Conservation (phyloP, 805 yeast species). For the Kodamaea fukazawae region DNA sequence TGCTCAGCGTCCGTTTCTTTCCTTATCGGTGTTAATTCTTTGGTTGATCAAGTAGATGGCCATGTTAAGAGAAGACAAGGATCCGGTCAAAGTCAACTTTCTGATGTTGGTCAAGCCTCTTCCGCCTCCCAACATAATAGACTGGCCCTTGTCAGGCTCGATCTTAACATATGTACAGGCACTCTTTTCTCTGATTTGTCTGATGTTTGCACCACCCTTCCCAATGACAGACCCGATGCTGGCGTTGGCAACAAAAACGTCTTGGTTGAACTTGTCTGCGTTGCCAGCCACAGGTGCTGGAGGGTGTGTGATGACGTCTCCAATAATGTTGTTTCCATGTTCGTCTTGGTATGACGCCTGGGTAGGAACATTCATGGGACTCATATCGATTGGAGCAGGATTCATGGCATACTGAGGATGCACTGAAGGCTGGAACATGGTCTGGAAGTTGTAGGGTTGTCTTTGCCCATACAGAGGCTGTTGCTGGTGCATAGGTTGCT, state of each 20-base stretch:
- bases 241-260: constrained; percentile 69
- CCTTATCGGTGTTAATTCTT: constrained; percentile 65
- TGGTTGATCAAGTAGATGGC: constrained; percentile 72
- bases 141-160: constrained; percentile 56
- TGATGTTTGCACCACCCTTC: constrained; percentile 78
- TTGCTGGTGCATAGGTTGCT: constrained; percentile 16
- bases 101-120: constrained; percentile 47
- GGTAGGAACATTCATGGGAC: constrained; percentile 21
- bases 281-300: constrained; percentile 32
- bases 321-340: constrained; percentile 42
- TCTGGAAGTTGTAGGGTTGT: constrained; percentile 35
- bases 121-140: constrained; percentile 44
- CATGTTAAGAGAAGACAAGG: constrained; percentile 63
- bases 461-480: constrained; percentile 11
- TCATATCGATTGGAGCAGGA: constrained; percentile 12
- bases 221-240: constrained; percentile 86
- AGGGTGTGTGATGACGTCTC: constrained; percentile 39
- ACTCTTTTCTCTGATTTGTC: constrained; percentile 69
- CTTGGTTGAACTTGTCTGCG: constrained; percentile 61
- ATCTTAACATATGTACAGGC: constrained; percentile 73
- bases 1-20: constrained; percentile 33
- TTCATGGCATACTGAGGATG: constrained; percentile 26
- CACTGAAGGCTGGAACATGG: constrained; percentile 40
- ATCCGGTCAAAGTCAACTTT: constrained; percentile 65
- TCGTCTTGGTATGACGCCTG: constrained; percentile 41